A percentile compares a stretch with the other conserved stretches of the same genome.
Evolutionary conservation across 306 rosid genomes (phyloP).

Genomic region (Prunus mume): DNA sequence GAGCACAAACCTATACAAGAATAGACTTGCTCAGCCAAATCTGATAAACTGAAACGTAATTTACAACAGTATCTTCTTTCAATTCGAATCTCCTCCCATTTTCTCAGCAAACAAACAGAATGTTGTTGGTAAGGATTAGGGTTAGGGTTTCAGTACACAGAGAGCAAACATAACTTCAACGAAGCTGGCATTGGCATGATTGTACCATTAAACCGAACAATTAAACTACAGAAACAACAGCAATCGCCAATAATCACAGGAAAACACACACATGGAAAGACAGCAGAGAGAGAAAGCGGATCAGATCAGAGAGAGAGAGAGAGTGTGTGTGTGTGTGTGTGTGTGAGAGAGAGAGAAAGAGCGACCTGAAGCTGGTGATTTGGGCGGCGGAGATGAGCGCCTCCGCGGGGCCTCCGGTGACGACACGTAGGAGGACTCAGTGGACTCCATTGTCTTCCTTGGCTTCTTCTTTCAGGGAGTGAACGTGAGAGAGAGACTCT

Average conservation of each 20-base stretch:
- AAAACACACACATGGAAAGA: not conserved
- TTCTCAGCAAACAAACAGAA: constrained; percentile 5
- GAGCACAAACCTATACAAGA: not conserved
- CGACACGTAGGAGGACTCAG: constrained; percentile 87
- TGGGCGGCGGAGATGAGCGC: constrained; percentile 69
- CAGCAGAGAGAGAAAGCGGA: constrained; percentile 34
- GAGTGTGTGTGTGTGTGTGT: not conserved
- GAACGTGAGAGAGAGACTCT: not conserved
- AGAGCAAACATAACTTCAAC: not conserved
- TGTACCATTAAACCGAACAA: not conserved
- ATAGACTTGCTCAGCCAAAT: not conserved
- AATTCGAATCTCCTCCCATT: not conserved
- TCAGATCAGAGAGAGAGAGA: constrained; percentile 53
- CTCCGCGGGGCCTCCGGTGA: constrained; percentile 88
- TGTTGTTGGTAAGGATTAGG: constrained; percentile 30
- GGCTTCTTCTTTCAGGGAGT: constrained; percentile 21
- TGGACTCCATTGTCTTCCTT: constrained; percentile 68
- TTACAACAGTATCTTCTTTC: not conserved
- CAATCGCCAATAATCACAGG: not conserved
- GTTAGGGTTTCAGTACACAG: constrained; percentile 25
- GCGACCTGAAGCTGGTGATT: constrained; percentile 72
- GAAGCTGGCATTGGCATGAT: constrained; percentile 3
- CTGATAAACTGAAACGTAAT: not conserved
- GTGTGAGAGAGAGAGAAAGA: constrained; percentile 12
- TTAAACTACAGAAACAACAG: not conserved